phyloP scores from a whole-genome alignment of 352 stramenopile species.

The Pythium volutum region DNA sequence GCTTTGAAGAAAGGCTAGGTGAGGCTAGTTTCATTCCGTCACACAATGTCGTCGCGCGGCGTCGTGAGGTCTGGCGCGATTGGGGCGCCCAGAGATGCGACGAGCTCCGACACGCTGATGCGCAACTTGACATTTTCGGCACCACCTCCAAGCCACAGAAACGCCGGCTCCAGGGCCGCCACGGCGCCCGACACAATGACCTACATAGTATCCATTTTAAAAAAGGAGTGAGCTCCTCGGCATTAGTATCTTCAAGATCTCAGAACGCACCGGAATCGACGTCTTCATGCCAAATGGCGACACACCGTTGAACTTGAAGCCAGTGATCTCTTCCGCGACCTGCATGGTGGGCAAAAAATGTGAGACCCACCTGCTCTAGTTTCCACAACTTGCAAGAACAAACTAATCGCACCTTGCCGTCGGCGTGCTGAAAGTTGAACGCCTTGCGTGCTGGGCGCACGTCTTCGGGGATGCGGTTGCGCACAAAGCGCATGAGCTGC shows the following conservation, averaged over 20 bases:
- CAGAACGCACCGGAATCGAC: constrained; percentile 46
- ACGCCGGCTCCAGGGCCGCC: constrained; percentile 43
- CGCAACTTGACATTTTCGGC: constrained; percentile 76
- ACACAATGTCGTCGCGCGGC: constrained; percentile 35
- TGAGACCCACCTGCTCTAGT: no score
- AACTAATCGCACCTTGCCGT: constrained; percentile 35
- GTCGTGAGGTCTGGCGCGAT: constrained; percentile 62
- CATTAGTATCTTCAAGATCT: background rate
- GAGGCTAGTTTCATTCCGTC: background rate
- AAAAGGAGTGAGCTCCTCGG: background rate
- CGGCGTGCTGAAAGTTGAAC: constrained; percentile 88
- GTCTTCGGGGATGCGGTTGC: constrained; percentile 48
- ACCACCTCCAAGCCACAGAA: constrained; percentile 80
- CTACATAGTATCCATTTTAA: constrained; percentile 27
- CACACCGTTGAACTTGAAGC: constrained; percentile 85
- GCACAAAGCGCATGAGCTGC: constrained; percentile 81
- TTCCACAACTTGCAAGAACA: no score
- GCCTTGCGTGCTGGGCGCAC: constrained; percentile 66
- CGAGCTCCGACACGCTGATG: constrained; percentile 63
- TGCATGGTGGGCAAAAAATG: no score
- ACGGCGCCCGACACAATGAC: constrained; percentile 67
- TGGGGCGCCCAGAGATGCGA: constrained; percentile 45
- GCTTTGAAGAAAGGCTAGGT: background rate
- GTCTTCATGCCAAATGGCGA: constrained; percentile 80
- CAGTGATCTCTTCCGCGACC: constrained; percentile 68